Evolutionary conservation across 176 grass and related monocot genomes (phyloP), one percentile per base, ranked within the genome.

Genomic region (Areca catechu): DNA sequence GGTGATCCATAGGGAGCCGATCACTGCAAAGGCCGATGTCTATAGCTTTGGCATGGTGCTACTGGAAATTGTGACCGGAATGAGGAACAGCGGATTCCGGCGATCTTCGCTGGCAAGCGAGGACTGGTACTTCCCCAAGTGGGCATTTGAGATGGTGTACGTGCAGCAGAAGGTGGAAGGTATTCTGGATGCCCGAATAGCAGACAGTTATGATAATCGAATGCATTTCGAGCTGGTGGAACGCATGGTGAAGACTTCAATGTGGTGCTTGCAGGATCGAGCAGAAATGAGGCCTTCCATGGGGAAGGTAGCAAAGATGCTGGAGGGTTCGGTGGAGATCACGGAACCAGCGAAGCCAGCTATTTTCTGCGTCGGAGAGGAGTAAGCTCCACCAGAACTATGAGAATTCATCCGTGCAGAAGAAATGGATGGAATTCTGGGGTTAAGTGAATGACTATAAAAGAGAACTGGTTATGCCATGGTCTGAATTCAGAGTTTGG

Each of bases 181-280:
- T 65, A 90, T 95, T 49, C 9, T 95, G 15, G 90, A 95, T 58
- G 71, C 79, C 3, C 68, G 77, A 10, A 95, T 95, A 64, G 20
- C 76, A 6, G 72, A 57, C 3, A 64, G 58, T 24, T 80, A 84
- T 56, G 80, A 89, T 43, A 67, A 84, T 24, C 62, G 50, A 28
- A 62, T 24, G 16, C 76, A 73, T 50, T 51, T 73, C 1, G 86
- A 74, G 67, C 71, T 72, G 51, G 82, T 90, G 4, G 90, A 89
- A 74, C 63, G 90, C n/a, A 95, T 95, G 90, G 79, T 95, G 15
- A 95, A 95, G 77, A 95, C 90, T 1, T 86, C 86, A 47, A 95
- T 95, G 76, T 95, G 90, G 90, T 95, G 90, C 66, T 75, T 95
- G n/a, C 90, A 95, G 79, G 90, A 95, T 75, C 74, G 90, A 19